A percentile compares a stretch with the other conserved stretches of the same genome.
Evolutionary conservation across 2,329 filamentous ascomycete species (phyloP).

Genomic region (Sclerotinia minor): DNA sequence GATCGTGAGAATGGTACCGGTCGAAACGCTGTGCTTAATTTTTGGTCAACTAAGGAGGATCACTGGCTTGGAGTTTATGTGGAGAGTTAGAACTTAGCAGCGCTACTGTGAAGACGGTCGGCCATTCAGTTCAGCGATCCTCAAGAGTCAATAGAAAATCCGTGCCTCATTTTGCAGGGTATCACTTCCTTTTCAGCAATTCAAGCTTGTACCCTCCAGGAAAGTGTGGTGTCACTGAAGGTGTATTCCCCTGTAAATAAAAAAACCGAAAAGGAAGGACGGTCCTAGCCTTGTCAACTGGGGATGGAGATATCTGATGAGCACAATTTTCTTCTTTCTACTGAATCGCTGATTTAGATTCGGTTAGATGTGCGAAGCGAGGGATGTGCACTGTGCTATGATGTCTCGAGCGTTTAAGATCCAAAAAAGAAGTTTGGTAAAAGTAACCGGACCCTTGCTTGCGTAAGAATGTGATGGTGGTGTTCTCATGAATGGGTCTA

Average conservation of each 20-base stretch:
- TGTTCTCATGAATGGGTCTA: background rate
- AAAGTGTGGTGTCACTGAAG: conserved; percentile 10
- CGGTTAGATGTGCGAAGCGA: background rate
- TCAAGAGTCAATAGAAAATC: background rate
- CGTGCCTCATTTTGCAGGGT: conserved; percentile 16
- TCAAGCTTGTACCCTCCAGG: conserved; percentile 16
- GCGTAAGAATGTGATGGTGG: background rate
- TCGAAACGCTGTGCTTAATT: background rate
- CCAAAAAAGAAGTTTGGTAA: conserved; percentile 3
- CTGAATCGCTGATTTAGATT: conserved; percentile 10
- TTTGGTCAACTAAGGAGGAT: conserved; percentile 7
- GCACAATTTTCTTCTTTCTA: conserved; percentile 1
- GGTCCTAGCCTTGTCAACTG: conserved; percentile 24
- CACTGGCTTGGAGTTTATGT: conserved; percentile 19
- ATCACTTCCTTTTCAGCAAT: conserved; percentile 20
- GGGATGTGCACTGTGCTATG: conserved; percentile 16
- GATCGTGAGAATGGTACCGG: background rate
- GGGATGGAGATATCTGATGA: conserved; percentile 13
- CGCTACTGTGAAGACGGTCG: background rate
- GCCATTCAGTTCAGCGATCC: conserved; percentile 13
- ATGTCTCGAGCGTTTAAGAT: conserved; percentile 15
- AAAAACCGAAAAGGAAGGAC: conserved; percentile 20
- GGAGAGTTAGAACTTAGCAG: background rate
- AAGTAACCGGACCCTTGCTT: conserved; percentile 13
- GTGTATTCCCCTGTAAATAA: conserved; percentile 3